Evolutionary conservation across 371 early-diverging fungal genomes (phyloP).

Genomic region (Mucor indicus): DNA sequence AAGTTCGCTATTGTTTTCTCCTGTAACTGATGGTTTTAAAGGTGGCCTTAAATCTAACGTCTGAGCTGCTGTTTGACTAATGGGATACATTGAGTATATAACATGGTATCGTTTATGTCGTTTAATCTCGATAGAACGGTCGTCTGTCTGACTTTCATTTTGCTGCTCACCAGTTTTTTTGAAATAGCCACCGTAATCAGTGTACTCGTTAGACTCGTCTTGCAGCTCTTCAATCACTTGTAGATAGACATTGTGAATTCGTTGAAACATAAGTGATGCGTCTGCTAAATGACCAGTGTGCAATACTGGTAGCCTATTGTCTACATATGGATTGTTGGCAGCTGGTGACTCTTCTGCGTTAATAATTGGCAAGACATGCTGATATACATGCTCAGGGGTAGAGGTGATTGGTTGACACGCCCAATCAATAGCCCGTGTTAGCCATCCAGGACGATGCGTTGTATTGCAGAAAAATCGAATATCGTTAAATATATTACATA

Average conservation of each 20-base stretch:
- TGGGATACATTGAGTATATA: constrained; percentile 14
- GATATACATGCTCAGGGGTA: constrained; percentile 1
- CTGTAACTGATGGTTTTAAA: not conserved
- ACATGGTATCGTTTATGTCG: constrained; percentile 10
- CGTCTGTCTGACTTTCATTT: not conserved
- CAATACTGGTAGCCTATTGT: constrained; percentile 1
- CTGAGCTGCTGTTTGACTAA: constrained; percentile 8
- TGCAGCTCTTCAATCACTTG: constrained; percentile 23
- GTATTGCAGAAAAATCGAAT: constrained; percentile 64
- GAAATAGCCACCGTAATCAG: not conserved
- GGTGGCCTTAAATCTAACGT: constrained; percentile 29
- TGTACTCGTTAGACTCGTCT: constrained; percentile 11
- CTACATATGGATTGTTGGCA: not conserved
- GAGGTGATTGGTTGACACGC: constrained; percentile 29
- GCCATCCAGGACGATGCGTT: constrained; percentile 62
- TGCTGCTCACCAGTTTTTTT: not conserved
- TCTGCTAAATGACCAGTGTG: constrained; percentile 26
- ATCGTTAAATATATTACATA: constrained; percentile 55
- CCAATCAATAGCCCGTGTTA: constrained; percentile 59
- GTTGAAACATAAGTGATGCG: constrained; percentile 36
- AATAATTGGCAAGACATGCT: not conserved
- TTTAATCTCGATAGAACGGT: not conserved
- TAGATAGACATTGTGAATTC: constrained; percentile 34
- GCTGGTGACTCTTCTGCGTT: constrained; percentile 6
- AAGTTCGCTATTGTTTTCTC: not conserved